A percentile compares a stretch with the other conserved stretches of the same genome.
Evolutionary conservation across 2,329 filamentous ascomycete species (phyloP).

Genomic region (Madurella mycetomatis): DNA sequence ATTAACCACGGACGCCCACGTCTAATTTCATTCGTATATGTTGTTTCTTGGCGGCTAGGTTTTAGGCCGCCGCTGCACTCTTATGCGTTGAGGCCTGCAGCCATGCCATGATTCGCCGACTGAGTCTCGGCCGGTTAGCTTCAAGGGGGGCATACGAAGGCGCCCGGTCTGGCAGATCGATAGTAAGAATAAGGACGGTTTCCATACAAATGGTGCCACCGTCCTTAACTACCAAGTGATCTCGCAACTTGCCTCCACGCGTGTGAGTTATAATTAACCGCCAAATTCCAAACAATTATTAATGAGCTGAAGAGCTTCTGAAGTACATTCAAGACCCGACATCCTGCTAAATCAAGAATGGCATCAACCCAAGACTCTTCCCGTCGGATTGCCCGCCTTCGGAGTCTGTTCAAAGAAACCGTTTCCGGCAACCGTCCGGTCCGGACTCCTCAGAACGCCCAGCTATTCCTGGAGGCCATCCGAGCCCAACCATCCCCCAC

Average conservation of each 20-base stretch:
- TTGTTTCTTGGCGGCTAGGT: background rate
- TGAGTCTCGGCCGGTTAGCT: background rate
- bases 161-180: no score
- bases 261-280: no score
- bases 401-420: slow-evolving; percentile 22
- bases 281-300: no score
- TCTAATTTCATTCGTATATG: background rate
- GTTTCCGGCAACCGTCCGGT: slow-evolving; percentile 26
- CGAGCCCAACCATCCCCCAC: slow-evolving; percentile 19
- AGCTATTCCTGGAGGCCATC: slow-evolving; percentile 31
- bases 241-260: no score
- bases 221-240: no score
- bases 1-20: background rate
- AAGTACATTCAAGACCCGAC: no score
- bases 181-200: no score
- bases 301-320: no score
- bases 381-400: slow-evolving; percentile 18
- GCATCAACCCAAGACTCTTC: slow-evolving; percentile 3
- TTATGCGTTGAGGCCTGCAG: slow-evolving; percentile 6
- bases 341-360: background rate
- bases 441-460: slow-evolving; percentile 21
- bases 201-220: no score
- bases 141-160: background rate
- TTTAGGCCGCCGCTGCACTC: background rate
- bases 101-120: background rate